Evolutionary conservation across 2,329 filamentous ascomycete species (phyloP), one percentile per base, ranked within the genome.

Genomic region (Pseudogymnoascus sp.): DNA sequence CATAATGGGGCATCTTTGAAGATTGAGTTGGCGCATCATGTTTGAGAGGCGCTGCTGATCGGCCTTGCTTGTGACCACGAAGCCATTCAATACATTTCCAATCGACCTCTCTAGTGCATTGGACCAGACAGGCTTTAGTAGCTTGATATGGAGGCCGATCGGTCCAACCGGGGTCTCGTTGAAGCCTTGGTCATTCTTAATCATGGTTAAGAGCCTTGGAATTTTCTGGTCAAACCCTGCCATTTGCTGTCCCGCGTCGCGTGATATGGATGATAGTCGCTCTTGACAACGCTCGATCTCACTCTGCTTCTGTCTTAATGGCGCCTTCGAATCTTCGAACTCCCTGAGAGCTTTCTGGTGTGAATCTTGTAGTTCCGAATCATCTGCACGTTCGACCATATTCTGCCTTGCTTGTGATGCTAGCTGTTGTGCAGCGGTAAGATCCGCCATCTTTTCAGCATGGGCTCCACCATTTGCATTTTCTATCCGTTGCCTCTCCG

Each of bases 91-190:
- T 0, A 78, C 80, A 3, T 75, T 75, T n/a, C 90, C 90, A 53
- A 96, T 82, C 1, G 84, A 84, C 66, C 83, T 88, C 72, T 99
- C 95, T 12, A 99, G 75, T 46, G 96, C 86, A 0, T 84, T 83
- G 1, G 88, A 89, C 95, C 95, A 99, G 69, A 90, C 82, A 0
- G 90, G 88, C 68, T 93, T 87, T 37, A 86, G 77, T 23, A 99
- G 78, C 67, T 86, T 87, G 61, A 99, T 82, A 70, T 95, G 84
- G 23, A 86, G 79, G 31, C 93, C 95, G 12, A 97, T 79, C 0
- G 95, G 95, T 0, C 95, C 95, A 36, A 97, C 79, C 1, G 95
- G 95, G 66, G 83, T 87, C 46, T 83, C 78, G 23, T 79, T 77
- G 71, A 96, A 97, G 0, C 86, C 80, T 2, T 66, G 74, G 63